A percentile compares a stretch with the other conserved stretches of the same genome.
These are phyloP conservation scores for Astrothelium macrocarpum DNA, from an alignment of 495 filamentous ascomycete genomes.

Conservation along the genomic window DNA sequence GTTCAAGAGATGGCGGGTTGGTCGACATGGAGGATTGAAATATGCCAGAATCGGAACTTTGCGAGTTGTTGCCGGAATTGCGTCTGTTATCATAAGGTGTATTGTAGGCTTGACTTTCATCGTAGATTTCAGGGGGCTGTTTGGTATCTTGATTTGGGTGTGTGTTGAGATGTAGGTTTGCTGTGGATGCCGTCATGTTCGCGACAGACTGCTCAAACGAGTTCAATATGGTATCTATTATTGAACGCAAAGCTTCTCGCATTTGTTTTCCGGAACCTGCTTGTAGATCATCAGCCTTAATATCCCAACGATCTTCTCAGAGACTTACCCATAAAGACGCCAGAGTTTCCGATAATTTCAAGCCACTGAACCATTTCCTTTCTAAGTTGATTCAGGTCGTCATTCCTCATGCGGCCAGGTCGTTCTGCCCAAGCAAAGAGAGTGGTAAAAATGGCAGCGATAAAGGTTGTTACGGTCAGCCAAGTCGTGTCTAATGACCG, in stretches of 20 bases:
- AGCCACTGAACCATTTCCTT: conserved; percentile 63
- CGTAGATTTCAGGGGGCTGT: not conserved
- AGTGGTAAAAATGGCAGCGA: conserved; percentile 63
- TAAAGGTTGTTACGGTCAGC: conserved; percentile 60
- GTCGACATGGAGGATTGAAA: not conserved
- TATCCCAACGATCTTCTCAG: not conserved
- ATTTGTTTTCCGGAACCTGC: conserved; percentile 36
- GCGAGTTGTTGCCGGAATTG: not conserved
- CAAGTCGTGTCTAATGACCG: conserved; percentile 73
- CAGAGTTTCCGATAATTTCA: conserved; percentile 55
- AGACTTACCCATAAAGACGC: conserved; percentile 49
- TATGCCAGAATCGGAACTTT: not conserved
- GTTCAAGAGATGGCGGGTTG: not conserved
- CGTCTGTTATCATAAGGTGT: conserved; percentile 4
- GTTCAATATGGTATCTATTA: conserved; percentile 25
- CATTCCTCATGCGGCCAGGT: conserved; percentile 44
- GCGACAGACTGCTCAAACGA: conserved; percentile 24
- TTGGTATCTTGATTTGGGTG: not conserved
- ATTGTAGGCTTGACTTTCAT: not conserved
- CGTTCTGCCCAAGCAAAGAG: conserved; percentile 62
- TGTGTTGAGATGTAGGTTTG: not conserved
- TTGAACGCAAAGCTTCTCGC: conserved; percentile 25
- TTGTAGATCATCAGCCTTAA: not conserved
- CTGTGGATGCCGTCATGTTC: conserved; percentile 16
- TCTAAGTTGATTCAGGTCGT: conserved; percentile 46